Percentiles rank a stretch among this genome's conserved stretches.
These are phyloP conservation scores for Mucor sp. DNA, from an alignment of 371 early-diverging fungal genomes.

Conservation along the genomic window DNA sequence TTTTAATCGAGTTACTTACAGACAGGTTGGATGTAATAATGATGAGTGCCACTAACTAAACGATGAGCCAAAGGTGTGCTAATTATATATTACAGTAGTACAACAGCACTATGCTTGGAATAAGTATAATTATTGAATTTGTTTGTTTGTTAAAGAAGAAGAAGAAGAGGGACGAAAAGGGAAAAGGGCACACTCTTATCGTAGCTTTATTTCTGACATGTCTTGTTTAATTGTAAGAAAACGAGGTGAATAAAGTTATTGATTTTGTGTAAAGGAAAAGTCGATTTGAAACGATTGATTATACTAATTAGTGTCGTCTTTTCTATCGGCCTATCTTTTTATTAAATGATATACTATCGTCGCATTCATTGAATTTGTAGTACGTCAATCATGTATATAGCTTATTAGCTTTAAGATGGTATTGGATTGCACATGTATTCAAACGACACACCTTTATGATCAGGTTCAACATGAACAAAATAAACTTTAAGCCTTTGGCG, in stretches of 20 bases:
- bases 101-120: background rate
- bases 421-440: background rate
- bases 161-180: background rate
- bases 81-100: conserved; percentile 1
- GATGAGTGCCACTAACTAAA: background rate
- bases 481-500: background rate
- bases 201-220: background rate
- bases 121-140: background rate
- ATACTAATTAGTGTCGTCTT: background rate
- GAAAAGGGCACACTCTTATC: background rate
- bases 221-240: background rate
- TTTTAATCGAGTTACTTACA: background rate
- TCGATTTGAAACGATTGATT: background rate
- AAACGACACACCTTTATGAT: background rate
- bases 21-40: background rate
- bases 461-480: background rate
- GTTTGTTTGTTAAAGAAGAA: background rate
- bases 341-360: background rate
- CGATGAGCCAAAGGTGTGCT: background rate
- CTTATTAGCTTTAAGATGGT: background rate
- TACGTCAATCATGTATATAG: background rate
- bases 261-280: background rate
- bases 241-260: background rate
- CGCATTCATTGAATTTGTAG: background rate
- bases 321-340: background rate